Base-by-base conservation (phyloP, 305 asterid species). In the Striga hermonthica region DNA sequence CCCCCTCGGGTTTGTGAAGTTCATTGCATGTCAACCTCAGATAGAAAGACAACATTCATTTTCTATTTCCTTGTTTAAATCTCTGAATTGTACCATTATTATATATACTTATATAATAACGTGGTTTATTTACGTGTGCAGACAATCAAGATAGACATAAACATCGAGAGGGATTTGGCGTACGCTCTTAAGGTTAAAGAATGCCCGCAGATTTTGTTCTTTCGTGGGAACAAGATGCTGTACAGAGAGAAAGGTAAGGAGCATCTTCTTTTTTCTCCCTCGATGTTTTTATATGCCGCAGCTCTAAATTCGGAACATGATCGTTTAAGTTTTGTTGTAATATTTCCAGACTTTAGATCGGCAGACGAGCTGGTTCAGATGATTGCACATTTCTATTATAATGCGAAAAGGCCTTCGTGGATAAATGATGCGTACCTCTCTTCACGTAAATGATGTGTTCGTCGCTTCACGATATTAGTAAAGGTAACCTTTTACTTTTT, bases 141-240 rank as follows among this genome's bases (percentile, higher is more conserved):
- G 98, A 90, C 98, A 1, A 87, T 92, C 14, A 92, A 92, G 87
- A 70, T 92, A 40, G 98, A 92, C 77, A 79, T 84, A 64, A 90
- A 90, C 78, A 92, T 92, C 37, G 98, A 90, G 76, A 86, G 79
- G 75, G 98, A 92, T 82, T 71, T 92, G 72, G 98, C 98, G 4
- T 92, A 92, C 28, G 95, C 98, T 13, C 97, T 92, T 45, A 88
- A 89, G 76, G 96, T 78, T 64, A 82, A 68, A 83, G 95, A 92
- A 71, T 78, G 97, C 81, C 98, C 98, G 3, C 88, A 86, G 70
- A 79, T 88, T 69, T 67, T 92, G 80, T 92, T 92, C 86, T 73
- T 90, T 15, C 90, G 94, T 10, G 98, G 98, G 64, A 83, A 88
- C 82, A 82, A 75, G 74, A 87, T 92, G 55, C 49, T 92, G 12